phyloP scores from a whole-genome alignment of 202 grass and related monocot species.

The Miscanthus sacchariflorus region DNA sequence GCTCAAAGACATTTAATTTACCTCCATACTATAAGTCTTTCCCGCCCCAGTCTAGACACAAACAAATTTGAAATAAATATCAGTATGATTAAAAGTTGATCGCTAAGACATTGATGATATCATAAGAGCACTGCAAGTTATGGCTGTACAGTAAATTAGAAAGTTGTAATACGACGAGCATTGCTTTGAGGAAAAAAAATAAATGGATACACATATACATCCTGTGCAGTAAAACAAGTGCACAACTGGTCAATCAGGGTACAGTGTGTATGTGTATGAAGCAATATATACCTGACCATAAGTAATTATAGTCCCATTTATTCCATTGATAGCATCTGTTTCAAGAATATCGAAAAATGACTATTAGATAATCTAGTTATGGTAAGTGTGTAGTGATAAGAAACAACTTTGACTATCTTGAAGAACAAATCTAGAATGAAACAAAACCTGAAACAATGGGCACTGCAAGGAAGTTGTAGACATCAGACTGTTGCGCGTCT shows the following conservation, averaged over 20 bases:
- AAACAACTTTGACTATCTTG: background rate
- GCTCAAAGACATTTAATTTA: conserved; percentile 37
- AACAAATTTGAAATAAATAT: conserved; percentile 44
- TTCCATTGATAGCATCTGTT: conserved; percentile 75
- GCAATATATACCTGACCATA: conserved; percentile 79
- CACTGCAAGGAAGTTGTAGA: conserved; percentile 75
- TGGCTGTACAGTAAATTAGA: conserved; percentile 31
- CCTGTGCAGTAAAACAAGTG: conserved; percentile 22
- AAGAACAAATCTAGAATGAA: conserved; percentile 22
- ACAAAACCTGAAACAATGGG: conserved; percentile 78
- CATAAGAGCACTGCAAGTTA: background rate
- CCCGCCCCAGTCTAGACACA: conserved; percentile 82
- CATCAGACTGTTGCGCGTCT: conserved; percentile 68
- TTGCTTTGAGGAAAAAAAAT: background rate
- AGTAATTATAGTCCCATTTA: conserved; percentile 81
- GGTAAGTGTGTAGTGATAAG: conserved; percentile 11
- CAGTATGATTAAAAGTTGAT: conserved; percentile 7
- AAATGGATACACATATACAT: conserved; percentile 1
- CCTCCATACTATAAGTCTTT: conserved; percentile 94
- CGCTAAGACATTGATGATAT: background rate
- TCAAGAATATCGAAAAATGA: conserved; percentile 5
- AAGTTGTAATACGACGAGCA: background rate
- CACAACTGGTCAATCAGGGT: background rate
- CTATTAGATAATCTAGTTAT: conserved; percentile 21
- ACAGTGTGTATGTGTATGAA: conserved; percentile 7